Percentiles rank a stretch among this genome's conserved stretches.
These are phyloP conservation scores for Angophora floribunda DNA, from an alignment of 345 rosid genomes.

Conservation along the genomic window DNA sequence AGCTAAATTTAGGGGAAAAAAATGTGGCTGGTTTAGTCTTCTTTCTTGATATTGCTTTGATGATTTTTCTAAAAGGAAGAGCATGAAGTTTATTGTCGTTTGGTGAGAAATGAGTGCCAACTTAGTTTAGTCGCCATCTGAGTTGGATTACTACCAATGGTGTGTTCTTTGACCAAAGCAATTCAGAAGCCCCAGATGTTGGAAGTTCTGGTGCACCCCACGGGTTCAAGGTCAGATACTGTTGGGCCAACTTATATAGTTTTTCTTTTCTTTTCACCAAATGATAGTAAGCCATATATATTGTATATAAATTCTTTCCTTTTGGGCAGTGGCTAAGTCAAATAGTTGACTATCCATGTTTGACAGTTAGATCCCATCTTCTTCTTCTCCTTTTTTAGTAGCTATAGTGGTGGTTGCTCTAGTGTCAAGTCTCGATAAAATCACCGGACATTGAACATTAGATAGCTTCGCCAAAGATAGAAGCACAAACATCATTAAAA, in stretches of 20 bases:
- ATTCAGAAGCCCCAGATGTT: not conserved
- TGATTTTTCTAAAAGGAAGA: not conserved
- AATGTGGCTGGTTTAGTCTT: not conserved
- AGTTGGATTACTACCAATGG: not conserved
- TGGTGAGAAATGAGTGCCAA: not conserved
- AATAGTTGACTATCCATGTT: not conserved
- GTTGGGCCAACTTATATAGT: not conserved
- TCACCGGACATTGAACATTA: not conserved
- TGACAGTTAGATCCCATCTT: not conserved
- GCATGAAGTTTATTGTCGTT: not conserved
- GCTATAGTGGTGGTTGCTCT: not conserved
- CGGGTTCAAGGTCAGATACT: not conserved
- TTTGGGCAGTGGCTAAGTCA: not conserved
- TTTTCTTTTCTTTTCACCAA: not conserved
- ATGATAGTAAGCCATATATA: too few relatives aligned
- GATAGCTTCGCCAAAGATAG: not conserved
- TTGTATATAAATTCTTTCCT: too few relatives aligned
- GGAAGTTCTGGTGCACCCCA: not conserved
- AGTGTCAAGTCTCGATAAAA: not conserved
- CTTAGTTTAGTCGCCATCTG: not conserved
- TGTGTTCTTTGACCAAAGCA: not conserved
- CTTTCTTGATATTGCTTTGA: not conserved
- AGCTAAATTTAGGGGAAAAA: not conserved
- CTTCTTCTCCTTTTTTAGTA: rapidly evolving
- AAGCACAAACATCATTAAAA: not conserved